Evolutionary conservation across 495 filamentous ascomycete genomes (phyloP), one percentile per base, ranked within the genome.

Genomic region (Penicillium goetzii): DNA sequence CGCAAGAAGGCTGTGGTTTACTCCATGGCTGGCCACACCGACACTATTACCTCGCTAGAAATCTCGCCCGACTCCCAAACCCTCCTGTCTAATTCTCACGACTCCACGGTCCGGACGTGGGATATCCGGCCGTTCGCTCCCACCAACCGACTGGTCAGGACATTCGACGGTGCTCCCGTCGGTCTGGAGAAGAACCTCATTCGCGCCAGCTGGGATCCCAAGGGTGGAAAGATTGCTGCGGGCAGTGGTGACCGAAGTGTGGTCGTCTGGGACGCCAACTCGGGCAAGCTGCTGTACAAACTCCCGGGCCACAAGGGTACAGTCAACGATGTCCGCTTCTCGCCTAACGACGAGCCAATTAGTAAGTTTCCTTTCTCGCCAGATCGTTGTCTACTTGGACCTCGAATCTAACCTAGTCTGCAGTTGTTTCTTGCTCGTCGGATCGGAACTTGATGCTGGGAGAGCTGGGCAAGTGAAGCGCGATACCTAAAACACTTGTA

Each of bases 111-210:
- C 15, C 85, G 91, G 61, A 97, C 93, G 25, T 99, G 95, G 96
- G 93, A 99, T 74, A 91, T 99, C 45, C 84, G 93, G 61, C 93
- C 96, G 3, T 99, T 97, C 72, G 94, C 96, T 3, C 92, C 95
- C 0, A 83, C 87, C 0, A 91, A 97, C 70, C 84, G 95, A 58
- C 88, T 92, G 52, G 82, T 97, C 58, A 86, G 83, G 53, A 93
- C 91, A 0, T 98, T 91, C 71, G 92, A 97, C 65, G 95, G 96
- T 2, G 94, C 95, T 4, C 89, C 91, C 8, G 77, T 87, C 17
- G 95, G 93, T 2, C 70, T 97, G 36, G 95, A 99, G 77, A 93
- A 92, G 82, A 98, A 99, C 66, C 80, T 99, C 17, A 88, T 96
- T 54, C 85, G 88, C 49, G 94, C 95, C 6, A 93, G 92, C 70